These are phyloP conservation scores for Candida pini DNA, from an alignment of 805 yeast genomes.

Conservation along the genomic window DNA sequence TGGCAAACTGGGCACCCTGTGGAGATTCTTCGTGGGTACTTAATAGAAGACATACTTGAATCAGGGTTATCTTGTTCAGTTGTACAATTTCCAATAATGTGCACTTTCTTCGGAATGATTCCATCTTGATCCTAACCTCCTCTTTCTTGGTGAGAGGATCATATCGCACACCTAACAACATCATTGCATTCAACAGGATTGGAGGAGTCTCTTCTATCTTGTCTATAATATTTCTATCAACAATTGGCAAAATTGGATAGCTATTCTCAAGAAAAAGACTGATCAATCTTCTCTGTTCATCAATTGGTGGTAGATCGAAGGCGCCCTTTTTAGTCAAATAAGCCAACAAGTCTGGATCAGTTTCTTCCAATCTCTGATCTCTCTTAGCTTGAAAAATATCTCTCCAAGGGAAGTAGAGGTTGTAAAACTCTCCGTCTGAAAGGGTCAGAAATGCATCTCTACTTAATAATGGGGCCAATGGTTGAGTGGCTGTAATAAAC, in stretches of 20 bases:
- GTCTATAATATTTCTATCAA: conserved; percentile 17
- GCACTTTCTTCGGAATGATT: conserved; percentile 20
- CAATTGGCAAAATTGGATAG: conserved; percentile 28
- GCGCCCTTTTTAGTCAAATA: conserved; percentile 23
- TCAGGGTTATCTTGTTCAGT: conserved; percentile 23
- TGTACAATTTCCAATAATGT: conserved; percentile 23
- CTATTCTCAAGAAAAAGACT: conserved; percentile 18
- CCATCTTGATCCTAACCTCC: conserved; percentile 19
- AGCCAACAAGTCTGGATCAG: conserved; percentile 20
- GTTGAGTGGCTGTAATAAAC: conserved; percentile 28
- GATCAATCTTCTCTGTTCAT: conserved; percentile 19
- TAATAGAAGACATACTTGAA: conserved; percentile 23
- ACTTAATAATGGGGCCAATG: conserved; percentile 27
- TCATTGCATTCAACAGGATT: conserved; percentile 25
- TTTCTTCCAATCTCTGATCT: conserved; percentile 8
- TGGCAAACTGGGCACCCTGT: conserved; percentile 22
- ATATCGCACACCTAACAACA: conserved; percentile 21
- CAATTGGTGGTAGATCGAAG: conserved; percentile 17
- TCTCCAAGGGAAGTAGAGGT: conserved; percentile 29
- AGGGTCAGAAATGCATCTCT: conserved; percentile 27
- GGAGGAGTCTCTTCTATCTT: conserved; percentile 16
- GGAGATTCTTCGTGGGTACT: conserved; percentile 28
- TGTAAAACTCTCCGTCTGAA: conserved; percentile 26
- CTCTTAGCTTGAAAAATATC: conserved; percentile 16
- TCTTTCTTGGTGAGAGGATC: conserved; percentile 9